phyloP scores from a whole-genome alignment of 768 basidiomycete genomes.

The Leccinum pellstonianum region DNA sequence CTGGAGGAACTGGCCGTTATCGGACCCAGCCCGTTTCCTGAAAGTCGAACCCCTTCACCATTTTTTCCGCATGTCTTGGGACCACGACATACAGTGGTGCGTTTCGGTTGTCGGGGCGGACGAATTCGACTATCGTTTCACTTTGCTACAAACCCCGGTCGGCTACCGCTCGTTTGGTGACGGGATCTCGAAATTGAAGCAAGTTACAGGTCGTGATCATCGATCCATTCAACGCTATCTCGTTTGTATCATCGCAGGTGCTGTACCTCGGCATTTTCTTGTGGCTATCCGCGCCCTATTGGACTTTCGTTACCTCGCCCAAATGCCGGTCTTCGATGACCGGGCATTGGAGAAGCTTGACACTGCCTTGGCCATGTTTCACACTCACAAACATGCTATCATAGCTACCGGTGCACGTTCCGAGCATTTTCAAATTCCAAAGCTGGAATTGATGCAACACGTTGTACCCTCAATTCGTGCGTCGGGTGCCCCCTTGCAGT shows the following conservation, averaged over 20 bases:
- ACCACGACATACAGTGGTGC: too few relatives aligned
- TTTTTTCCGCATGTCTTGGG: not conserved
- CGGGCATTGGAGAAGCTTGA: constrained; percentile 29
- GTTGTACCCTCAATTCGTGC: not conserved
- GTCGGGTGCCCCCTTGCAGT: not conserved
- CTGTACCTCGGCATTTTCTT: not conserved
- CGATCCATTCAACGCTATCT: constrained; percentile 15
- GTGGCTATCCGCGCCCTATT: constrained; percentile 18
- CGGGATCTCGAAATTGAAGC: constrained; percentile 32
- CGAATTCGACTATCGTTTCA: constrained; percentile 39
- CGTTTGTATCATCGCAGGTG: not conserved
- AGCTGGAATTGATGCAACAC: not conserved
- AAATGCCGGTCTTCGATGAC: constrained; percentile 33
- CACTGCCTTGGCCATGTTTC: constrained; percentile 33
- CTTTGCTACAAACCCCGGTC: constrained; percentile 34
- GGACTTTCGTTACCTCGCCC: constrained; percentile 28
- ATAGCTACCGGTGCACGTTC: constrained; percentile 20
- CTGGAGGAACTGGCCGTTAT: not conserved
- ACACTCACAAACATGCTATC: constrained; percentile 37
- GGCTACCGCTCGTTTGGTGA: constrained; percentile 38
- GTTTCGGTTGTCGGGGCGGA: not conserved
- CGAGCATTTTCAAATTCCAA: not conserved
- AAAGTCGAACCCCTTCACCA: not conserved
- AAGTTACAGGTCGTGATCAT: constrained; percentile 5
- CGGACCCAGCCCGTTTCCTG: not conserved